phyloP scores from a whole-genome alignment of 164 flowering plant genomes.

The Liriodendron chinense region DNA sequence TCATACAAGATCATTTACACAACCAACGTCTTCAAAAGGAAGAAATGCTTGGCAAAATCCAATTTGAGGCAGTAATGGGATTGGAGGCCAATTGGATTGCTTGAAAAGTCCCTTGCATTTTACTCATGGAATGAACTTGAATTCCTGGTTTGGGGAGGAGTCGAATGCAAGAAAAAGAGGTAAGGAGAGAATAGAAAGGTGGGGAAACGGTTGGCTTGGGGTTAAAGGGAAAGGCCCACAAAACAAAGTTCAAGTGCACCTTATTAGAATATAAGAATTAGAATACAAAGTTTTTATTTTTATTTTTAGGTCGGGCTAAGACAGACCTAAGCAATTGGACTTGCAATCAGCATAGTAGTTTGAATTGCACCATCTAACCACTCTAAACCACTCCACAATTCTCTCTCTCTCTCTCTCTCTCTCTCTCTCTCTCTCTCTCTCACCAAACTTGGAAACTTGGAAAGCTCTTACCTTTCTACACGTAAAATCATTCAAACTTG shows the following conservation, averaged over 20 bases:
- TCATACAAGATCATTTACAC: neutral
- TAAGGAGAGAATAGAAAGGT: neutral
- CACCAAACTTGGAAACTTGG: constrained; percentile 51
- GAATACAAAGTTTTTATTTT: too few relatives aligned
- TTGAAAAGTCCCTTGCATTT: constrained; percentile 15
- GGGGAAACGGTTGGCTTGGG: constrained; percentile 24
- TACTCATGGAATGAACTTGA: constrained; percentile 5
- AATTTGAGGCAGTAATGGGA: neutral
- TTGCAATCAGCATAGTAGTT: constrained; percentile 23
- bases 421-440: constrained; percentile 20
- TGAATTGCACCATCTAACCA: constrained; percentile 26
- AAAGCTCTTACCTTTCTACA: constrained; percentile 16
- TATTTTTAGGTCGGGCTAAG: neutral
- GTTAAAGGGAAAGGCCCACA: constrained; percentile 31
- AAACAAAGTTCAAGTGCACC: constrained; percentile 21
- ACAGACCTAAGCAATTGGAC: neutral
- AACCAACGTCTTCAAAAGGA: neutral
- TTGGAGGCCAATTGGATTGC: neutral
- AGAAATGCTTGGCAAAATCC: neutral
- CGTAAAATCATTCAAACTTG: constrained; percentile 44
- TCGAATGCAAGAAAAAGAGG: constrained; percentile 27
- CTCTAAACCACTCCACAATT: constrained; percentile 23
- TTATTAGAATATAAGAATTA: neutral
- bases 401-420: neutral
- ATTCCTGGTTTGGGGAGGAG: constrained; percentile 19